Base-by-base conservation (phyloP, 23 red algal species). In the Gracilaria vermiculophylla region DNA sequence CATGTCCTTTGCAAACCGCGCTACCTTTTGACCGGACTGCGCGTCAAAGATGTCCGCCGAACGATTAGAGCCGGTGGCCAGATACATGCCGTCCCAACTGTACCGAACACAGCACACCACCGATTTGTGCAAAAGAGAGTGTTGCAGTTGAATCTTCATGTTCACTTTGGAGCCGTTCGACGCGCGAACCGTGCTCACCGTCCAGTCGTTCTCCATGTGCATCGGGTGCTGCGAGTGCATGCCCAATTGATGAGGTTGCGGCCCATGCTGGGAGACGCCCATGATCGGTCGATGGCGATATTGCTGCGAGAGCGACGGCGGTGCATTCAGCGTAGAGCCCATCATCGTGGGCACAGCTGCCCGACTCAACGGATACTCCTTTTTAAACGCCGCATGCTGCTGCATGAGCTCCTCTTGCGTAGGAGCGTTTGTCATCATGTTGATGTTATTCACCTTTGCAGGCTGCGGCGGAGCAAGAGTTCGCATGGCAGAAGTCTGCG, bases 101-200 rank as follows among this genome's bases (percentile, higher is more conserved):
- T 97, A 97, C 10, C 89, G 90, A 31, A 97, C 95, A 77, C 95
- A 97, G 48, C 95, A 97, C 40, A 97, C 95, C 23, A 97, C 95
- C 10, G 95, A 97, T 1, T 91, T 62, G 36, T 85, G 76, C 20
- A 41, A 39, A 29, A 95, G 70, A 24, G 93, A 56, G 48, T 95
- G 78, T 31, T 95, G 93, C 37, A 95, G 65, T 20, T 56, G 77
- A 6, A 95, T 24, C 47, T 88, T 77, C 65, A 91, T 89, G 69
- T 95, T 90, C 28, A 82, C 66, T 28, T 49, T 45, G 39, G 72
- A 50, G 19, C 85, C 78, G 16, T 77, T 95, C 23, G 66, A 28
- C 7, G 64, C 27, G 12, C 52, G 53, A 0, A 33, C 84, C 5
- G n/a, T 61, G 44, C 72, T 90, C 5, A 95, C 93, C 21, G 35